These are phyloP conservation scores for Teunomyces funiuensis DNA, from an alignment of 805 yeast genomes.

Conservation along the genomic window DNA sequence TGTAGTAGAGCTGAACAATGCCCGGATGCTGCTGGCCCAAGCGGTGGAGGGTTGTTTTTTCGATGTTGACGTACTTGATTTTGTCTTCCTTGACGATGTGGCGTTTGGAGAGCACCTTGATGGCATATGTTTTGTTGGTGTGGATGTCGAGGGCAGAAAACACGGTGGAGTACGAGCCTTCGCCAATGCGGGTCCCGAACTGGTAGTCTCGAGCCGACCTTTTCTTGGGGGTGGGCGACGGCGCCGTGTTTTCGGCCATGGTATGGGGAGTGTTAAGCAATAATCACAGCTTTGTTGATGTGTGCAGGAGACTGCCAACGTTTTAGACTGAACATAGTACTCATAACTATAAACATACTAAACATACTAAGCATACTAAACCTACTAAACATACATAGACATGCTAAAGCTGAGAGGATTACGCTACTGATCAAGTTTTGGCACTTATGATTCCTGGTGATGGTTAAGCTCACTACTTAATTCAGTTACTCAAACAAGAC, in stretches of 20 bases:
- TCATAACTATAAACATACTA: no score
- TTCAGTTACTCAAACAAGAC: no score
- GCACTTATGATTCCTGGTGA: no score
- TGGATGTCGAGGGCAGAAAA: constrained; percentile 79
- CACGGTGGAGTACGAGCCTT: constrained; percentile 95
- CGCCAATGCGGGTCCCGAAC: constrained; percentile 87
- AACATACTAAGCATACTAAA: no score
- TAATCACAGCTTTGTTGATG: no score
- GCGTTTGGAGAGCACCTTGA: constrained; percentile 85
- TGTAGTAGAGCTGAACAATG: constrained; percentile 84
- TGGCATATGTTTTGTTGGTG: constrained; percentile 77
- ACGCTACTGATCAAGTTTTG: no score
- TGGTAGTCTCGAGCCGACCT: constrained; percentile 79
- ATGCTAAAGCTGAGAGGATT: no score
- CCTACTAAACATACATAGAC: no score
- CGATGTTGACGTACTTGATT: constrained; percentile 93
- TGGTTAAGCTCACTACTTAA: no score
- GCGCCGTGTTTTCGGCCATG: constrained; percentile 1
- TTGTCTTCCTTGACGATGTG: constrained; percentile 94
- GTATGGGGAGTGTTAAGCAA: neutral
- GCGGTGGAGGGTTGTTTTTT: constrained; percentile 83
- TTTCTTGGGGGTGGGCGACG: constrained; percentile 5
- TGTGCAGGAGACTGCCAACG: no score
- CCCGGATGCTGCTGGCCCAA: constrained; percentile 91
- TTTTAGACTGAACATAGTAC: no score